A percentile compares a stretch with the other conserved stretches of the same genome.
phyloP scores from a whole-genome alignment of 2,329 filamentous ascomycete species.

The Immersiporthe knoxdaviesiana region DNA sequence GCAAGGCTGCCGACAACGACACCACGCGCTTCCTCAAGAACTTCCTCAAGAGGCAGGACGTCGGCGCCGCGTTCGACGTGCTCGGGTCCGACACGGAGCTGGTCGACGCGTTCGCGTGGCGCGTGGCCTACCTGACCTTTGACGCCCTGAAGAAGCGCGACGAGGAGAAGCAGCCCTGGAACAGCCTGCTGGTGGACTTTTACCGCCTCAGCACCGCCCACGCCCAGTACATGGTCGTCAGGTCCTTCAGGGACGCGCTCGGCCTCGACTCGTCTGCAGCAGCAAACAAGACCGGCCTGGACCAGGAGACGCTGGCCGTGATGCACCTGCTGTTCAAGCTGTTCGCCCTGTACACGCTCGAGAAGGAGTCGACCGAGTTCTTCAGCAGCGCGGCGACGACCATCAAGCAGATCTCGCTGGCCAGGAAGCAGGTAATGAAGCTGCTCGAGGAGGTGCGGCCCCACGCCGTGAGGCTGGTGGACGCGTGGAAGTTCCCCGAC shows the following conservation, averaged over 20 bases:
- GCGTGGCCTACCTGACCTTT: slow-evolving; percentile 73
- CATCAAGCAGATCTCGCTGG: slow-evolving; percentile 72
- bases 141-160: slow-evolving; percentile 76
- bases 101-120: slow-evolving; percentile 76
- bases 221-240: slow-evolving; percentile 77
- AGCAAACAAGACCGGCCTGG: slow-evolving; percentile 56
- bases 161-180: slow-evolving; percentile 76
- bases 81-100: slow-evolving; percentile 71
- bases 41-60: slow-evolving; percentile 68
- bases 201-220: slow-evolving; percentile 76
- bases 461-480: slow-evolving; percentile 72
- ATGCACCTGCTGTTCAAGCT: slow-evolving; percentile 81
- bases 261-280: slow-evolving; percentile 46
- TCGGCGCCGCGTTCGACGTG: slow-evolving; percentile 75
- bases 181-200: slow-evolving; percentile 77
- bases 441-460: slow-evolving; percentile 73
- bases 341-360: slow-evolving; percentile 67
- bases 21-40: slow-evolving; percentile 67
- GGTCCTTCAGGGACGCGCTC: slow-evolving; percentile 64
- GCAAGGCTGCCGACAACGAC: slow-evolving; percentile 64
- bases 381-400: slow-evolving; percentile 71
- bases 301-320: slow-evolving; percentile 58
- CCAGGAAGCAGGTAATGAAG: slow-evolving; percentile 69
- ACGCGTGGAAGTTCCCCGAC: slow-evolving; percentile 77
- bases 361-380: slow-evolving; percentile 72